Evolutionary conservation across 1,139 yeast genomes (phyloP), one percentile per base, ranked within the genome.

Genomic region (Lizanozyma gosingica): DNA sequence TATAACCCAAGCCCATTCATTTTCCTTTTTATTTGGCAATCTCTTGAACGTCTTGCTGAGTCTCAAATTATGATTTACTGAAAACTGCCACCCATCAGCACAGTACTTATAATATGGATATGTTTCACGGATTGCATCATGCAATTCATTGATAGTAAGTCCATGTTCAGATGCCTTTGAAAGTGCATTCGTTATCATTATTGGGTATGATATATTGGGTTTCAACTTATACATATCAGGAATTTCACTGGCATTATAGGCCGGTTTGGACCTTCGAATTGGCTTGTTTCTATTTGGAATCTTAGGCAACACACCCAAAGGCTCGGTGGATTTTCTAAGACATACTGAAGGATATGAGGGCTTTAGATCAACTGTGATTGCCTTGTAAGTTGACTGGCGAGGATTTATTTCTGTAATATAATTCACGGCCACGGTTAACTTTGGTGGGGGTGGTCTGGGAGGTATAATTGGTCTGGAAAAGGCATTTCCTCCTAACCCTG

Each of bases 71-170:
- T 92, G 98, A 38, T 94, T 75, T 14, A 92, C 94, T 1, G 94
- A 78, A 54, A 86, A 82, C 62, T 92, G 98, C 99, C 99, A 92
- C 2, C 97, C 97, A 58, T 88, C 95, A 1, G 94, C 88, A 54
- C 97, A 88, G 61, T 86, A 92, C 54, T 82, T 77, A 61, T 86
- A 92, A 60, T 85, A 92, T 1, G 97, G 98, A 58, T 84, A 90
- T 9, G 83, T 63, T 35, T 86, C 95, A 55, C 84, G 84, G 40
- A 92, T 86, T 1, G 88, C 86, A 41, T 83, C 85, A 57, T 86
- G 83, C 37, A 92, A 86, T 49, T 88, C 97, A 11, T 42, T 47
- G 11, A 41, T 39, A 8, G 43, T 18, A n/a, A 42, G 2, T 6
- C 39, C 41, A 4, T 38, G 32, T 18, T 17, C 38, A 32, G 36